Percentiles rank a stretch among this genome's conserved stretches.
Conservation (phyloP, 768 basidiomycete genomes). For the Gymnopilus junonius region DNA sequence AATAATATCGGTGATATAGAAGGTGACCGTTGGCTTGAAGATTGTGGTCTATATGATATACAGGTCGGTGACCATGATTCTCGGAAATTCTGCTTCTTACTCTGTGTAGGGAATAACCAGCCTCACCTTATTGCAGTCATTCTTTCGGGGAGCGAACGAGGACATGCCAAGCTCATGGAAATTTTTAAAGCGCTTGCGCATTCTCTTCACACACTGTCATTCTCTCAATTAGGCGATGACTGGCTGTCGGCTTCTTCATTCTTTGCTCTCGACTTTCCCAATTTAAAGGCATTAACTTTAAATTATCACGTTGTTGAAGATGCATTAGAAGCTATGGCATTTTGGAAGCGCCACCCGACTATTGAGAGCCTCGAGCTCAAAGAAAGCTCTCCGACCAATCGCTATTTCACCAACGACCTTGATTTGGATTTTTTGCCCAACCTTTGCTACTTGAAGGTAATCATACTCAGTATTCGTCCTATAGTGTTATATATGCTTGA, state of each 20-base stretch:
- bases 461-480: background rate
- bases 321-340: background rate
- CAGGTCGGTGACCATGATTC: no score
- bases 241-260: background rate
- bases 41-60: no score
- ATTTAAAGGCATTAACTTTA: background rate
- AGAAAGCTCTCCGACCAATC: background rate
- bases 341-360: background rate
- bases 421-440: background rate
- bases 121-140: no score
- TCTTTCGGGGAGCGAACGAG: no score
- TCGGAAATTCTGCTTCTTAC: no score
- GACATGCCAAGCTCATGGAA: no score
- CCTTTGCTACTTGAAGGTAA: background rate
- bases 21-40: background rate
- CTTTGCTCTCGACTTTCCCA: background rate
- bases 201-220: no score
- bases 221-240: no score
- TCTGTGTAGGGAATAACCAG: no score
- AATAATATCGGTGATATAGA: background rate
- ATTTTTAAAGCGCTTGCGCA: no score
- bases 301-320: background rate
- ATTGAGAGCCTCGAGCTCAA: background rate
- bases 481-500: no score
- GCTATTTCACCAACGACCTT: background rate